phyloP scores from a whole-genome alignment of 139 green algal genomes.

The Gonium pectorale region DNA sequence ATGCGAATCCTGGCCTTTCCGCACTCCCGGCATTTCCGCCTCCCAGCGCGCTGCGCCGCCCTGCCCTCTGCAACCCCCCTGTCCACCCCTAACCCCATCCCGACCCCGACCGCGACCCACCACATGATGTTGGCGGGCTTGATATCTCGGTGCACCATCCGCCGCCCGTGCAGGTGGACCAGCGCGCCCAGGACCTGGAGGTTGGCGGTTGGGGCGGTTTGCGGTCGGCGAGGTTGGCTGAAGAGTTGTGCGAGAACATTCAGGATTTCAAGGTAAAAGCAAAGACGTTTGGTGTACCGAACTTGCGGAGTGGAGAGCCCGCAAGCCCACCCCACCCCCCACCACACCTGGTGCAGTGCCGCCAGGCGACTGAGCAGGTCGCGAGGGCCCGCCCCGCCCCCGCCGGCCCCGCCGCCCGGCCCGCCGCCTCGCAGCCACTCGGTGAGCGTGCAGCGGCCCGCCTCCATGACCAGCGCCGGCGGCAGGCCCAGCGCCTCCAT shows the following conservation, averaged over 20 bases:
- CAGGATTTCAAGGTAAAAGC: no score
- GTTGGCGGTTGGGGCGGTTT: no score
- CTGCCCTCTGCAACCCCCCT: no score
- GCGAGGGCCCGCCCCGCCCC: not conserved
- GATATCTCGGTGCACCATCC: constrained; percentile 34
- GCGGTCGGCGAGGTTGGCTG: no score
- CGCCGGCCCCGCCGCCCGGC: not conserved
- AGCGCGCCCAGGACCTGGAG: constrained; percentile 37
- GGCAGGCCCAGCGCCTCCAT: constrained; percentile 38
- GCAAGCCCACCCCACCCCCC: no score
- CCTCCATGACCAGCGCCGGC: constrained; percentile 42
- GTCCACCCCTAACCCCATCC: no score
- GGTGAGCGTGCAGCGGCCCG: constrained; percentile 33
- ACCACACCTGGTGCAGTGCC: constrained; percentile 42
- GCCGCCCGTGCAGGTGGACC: constrained; percentile 20
- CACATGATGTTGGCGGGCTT: constrained; percentile 48
- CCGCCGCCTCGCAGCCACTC: constrained; percentile 22
- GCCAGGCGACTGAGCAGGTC: constrained; percentile 27
- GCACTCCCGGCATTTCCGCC: no score
- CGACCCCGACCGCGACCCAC: not conserved
- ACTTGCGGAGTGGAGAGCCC: no score
- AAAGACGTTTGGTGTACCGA: no score
- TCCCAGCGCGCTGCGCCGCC: no score
- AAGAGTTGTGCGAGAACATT: no score
- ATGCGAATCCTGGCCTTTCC: no score